Evolutionary conservation across 2,329 filamentous ascomycete genomes (phyloP).

Genomic region (Colletotrichum echinochloae): DNA sequence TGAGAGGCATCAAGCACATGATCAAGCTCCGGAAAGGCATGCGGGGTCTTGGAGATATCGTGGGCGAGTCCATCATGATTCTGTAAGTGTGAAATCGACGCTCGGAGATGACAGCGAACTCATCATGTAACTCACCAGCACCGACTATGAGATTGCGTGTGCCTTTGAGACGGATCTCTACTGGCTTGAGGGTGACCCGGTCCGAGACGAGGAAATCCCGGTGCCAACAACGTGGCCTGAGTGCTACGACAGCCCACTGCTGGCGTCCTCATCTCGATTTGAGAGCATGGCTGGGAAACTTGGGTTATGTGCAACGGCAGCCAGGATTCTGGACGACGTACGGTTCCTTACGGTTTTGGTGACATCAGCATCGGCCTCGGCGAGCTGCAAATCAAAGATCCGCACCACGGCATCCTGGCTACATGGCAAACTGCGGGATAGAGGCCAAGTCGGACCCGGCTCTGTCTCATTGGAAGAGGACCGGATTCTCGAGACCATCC

Average conservation of each 20-base stretch:
- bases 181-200: constrained; percentile 42
- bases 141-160: constrained; percentile 48
- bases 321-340: constrained; percentile 46
- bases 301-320: constrained; percentile 41
- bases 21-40: constrained; percentile 45
- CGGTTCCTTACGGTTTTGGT: constrained; percentile 45
- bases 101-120: background rate
- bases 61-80: constrained; percentile 42
- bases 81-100: constrained; percentile 19
- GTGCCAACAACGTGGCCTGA: constrained; percentile 41
- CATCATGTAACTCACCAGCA: constrained; percentile 38
- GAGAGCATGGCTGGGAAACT: constrained; percentile 34
- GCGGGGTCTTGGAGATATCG: constrained; percentile 44
- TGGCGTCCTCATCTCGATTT: constrained; percentile 43
- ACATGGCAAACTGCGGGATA: constrained; percentile 38
- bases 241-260: constrained; percentile 45
- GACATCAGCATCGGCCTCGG: constrained; percentile 20
- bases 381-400: constrained; percentile 39
- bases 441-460: background rate
- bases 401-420: constrained; percentile 44
- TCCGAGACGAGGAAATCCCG: constrained; percentile 28
- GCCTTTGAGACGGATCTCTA: constrained; percentile 47
- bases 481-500: constrained; percentile 44
- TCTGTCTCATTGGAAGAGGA: constrained; percentile 15
- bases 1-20: constrained; percentile 49